Evolutionary conservation across 1,139 yeast species (phyloP), one percentile per base, ranked within the genome.

Genomic region (Protomyces lactucae-debilis): DNA sequence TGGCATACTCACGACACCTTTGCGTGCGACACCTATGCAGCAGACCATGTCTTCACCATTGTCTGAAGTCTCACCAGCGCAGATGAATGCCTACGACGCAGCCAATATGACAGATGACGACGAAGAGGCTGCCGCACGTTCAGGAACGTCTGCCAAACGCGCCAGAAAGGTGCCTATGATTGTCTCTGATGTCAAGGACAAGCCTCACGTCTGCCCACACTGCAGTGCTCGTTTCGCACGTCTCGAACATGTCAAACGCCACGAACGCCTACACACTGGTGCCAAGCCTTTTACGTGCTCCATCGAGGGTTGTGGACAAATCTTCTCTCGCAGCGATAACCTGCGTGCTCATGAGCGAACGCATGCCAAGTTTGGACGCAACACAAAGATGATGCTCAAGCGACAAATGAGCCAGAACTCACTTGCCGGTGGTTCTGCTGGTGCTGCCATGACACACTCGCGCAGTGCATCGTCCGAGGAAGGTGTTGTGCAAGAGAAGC

Each of bases 261-360:
- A 70, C 55, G 84, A 86, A 71, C 78, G 96, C 65, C 88, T 89
- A 56, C 97, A 91, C 74, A 90, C 97, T 0, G 97, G 97, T 36
- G 97, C 90, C 71, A 83, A 93, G 71, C 89, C 88, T 71, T 95
- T 89, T 74, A 77, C 79, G 23, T 91, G 97, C 75, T 95, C 95
- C 0, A 85, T 83, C 77, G 87, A 87, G 23, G 85, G 87, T n/a
- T 91, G 97, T 76, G 84, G 80, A 8, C 92, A 95, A 32, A 77
- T 91, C 64, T 91, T 91, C 74, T 91, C 96, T 56, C 82, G 97
- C 72, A 96, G 90, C 74, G 97, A 91, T 75, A 91, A 91, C 74
- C 90, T 96, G 75, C 88, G 88, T 87, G 97, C 91, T 73, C 97
- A 91, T 73, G 88, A 83, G 75, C 84, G 90, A 73, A 89, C 96